Base-by-base conservation (phyloP, 2,329 filamentous ascomycete species). In the Phaeophleospora eucalypticola region DNA sequence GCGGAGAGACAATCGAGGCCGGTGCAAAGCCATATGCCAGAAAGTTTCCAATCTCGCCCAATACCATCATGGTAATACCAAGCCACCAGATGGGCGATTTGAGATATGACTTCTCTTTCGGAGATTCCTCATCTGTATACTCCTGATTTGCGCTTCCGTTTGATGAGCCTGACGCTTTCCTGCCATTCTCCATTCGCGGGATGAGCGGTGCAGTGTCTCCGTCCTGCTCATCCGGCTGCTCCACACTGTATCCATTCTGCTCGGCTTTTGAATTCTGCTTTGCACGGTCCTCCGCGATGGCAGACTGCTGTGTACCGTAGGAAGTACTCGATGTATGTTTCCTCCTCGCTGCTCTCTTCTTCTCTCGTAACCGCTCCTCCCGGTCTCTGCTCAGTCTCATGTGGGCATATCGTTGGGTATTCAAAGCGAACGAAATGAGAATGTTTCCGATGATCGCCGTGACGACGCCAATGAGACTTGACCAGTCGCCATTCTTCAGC, bases 1-100 rank as follows among this genome's bases (percentile, higher is more conserved):
- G 76, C 0, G 93, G 93, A 27, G 90, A 96, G 35, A 98, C 93
- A 60, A 98, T 96, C 12, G 93, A 97, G 6, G 93, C 93, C 3
- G 93, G 93, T 21, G 93, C 93, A 66, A 98, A 98, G 18, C 93
- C 93, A 63, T 98, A 98, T 0, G 93, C 93, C 53, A 98, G 73
- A 64, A 98, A 98, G 67, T 98, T 98, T 42, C 93, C 93, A 64
- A 87, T 85, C 71, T 98, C 93, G 47, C 93, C 93, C 18, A 95
- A 72, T 0, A 84, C 89, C 81, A 98, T 98, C 49, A 98, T 76
- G 14, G 94, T 79, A 56, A 97, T 91, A 16, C 93, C 93, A 24
- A 84, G 71, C 93, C 93, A 98, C 93, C 93, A 98, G 64, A 93
- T 96, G 1, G 89, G 89, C 29, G 89, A 95, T 54, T 82, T 83